These are phyloP conservation scores for Vaccinium corymbosum DNA, from an alignment of 148 eudicot genomes.

Conservation along the genomic window DNA sequence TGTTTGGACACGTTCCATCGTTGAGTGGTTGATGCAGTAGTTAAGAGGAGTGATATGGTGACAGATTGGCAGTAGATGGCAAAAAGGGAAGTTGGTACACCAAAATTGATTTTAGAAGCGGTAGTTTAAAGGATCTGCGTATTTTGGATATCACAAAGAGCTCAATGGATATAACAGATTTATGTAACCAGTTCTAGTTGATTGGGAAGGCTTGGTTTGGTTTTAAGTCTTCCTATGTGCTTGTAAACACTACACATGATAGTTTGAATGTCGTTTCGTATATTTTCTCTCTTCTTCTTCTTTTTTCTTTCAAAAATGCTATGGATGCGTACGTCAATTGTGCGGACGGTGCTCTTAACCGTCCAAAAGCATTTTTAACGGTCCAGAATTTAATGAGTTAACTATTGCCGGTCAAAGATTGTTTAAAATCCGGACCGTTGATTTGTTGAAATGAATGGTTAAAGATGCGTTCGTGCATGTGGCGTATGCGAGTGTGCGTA, in stretches of 20 bases:
- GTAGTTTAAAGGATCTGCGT: neutral
- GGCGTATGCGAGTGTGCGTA: no score
- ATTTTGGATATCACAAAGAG: neutral
- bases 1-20: neutral
- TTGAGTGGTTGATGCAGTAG: neutral
- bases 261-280: neutral
- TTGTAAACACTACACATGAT: neutral
- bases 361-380: no score
- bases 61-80: neutral
- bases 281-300: no score
- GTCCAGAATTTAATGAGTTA: no score
- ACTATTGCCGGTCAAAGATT: no score
- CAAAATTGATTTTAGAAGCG: neutral
- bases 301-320: no score
- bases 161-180: neutral
- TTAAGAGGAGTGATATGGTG: neutral
- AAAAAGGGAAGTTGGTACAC: neutral
- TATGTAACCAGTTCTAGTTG: neutral
- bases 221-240: neutral
- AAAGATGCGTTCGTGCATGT: no score
- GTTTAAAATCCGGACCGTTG: no score
- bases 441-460: no score
- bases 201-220: neutral
- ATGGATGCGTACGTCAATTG: no score
- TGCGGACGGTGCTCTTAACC: no score